These are phyloP conservation scores for Neonectria neomacrospora DNA, from an alignment of 2,329 filamentous ascomycete species.

Conservation along the genomic window DNA sequence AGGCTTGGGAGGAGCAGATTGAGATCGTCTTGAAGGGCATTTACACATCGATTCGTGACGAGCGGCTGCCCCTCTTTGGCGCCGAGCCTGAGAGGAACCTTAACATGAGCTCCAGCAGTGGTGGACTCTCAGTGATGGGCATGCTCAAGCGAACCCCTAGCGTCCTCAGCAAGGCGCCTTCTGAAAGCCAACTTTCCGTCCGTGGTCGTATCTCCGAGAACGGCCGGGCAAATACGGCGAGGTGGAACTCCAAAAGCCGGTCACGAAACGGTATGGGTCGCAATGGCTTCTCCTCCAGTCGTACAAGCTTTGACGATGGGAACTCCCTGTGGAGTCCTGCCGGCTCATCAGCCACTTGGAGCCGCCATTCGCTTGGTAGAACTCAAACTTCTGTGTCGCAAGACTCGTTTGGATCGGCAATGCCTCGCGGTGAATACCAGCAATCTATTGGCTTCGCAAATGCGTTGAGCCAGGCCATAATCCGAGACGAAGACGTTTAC, in stretches of 20 bases:
- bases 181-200: constrained; percentile 76
- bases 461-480: constrained; percentile 94
- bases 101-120: constrained; percentile 61
- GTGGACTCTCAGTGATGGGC: constrained; percentile 77
- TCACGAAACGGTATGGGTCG: constrained; percentile 79
- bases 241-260: constrained; percentile 88
- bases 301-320: constrained; percentile 92
- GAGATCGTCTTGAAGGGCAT: constrained; percentile 93
- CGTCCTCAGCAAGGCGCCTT: constrained; percentile 91
- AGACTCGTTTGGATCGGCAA: constrained; percentile 84
- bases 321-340: constrained; percentile 90
- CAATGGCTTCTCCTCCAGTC: constrained; percentile 87
- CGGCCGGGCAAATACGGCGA: constrained; percentile 64
- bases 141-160: constrained; percentile 89
- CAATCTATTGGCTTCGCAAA: constrained; percentile 98
- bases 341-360: constrained; percentile 91
- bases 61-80: constrained; percentile 87
- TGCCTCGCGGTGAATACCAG: constrained; percentile 84
- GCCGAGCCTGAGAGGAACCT: constrained; percentile 62
- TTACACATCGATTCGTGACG: constrained; percentile 87
- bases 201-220: constrained; percentile 77
- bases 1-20: constrained; percentile 88
- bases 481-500: constrained; percentile 81
- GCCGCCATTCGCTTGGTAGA: constrained; percentile 90
- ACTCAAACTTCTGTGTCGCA: constrained; percentile 93